Conservation (phyloP, 2,329 filamentous ascomycete genomes). For the Endoconidiophora polonica region DNA sequence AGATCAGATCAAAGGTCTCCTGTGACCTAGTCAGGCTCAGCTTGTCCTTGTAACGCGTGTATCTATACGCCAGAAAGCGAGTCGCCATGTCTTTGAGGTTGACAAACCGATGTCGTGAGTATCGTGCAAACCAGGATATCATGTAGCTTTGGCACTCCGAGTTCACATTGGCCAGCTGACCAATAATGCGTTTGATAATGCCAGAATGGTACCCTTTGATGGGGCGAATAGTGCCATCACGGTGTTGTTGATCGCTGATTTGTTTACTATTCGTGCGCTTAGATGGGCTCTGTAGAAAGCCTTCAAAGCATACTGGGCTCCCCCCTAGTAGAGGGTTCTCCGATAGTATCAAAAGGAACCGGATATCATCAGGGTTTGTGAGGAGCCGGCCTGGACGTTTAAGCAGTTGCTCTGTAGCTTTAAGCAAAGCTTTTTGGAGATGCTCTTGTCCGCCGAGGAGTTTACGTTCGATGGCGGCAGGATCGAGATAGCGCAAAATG, state of each 20-base stretch:
- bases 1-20: conserved; percentile 1
- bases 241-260: conserved; percentile 1
- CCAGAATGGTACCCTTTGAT: conserved; percentile 52
- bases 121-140: conserved; percentile 61
- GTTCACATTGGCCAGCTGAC: conserved; percentile 54
- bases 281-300: conserved; percentile 21
- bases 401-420: conserved; percentile 60
- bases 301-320: conserved; percentile 24
- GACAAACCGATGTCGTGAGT: conserved; percentile 50
- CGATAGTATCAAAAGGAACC: conserved; percentile 64
- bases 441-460: conserved; percentile 47
- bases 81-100: conserved; percentile 60
- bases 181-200: conserved; percentile 71
- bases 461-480: conserved; percentile 30
- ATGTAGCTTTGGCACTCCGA: conserved; percentile 61
- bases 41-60: conserved; percentile 54
- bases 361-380: conserved; percentile 48
- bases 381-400: conserved; percentile 62
- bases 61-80: conserved; percentile 65
- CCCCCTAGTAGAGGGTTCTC: conserved; percentile 59
- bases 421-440: conserved; percentile 52
- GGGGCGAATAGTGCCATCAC: conserved; percentile 7
- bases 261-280: conserved; percentile 1
- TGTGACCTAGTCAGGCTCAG: neutral
- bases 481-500: conserved; percentile 14